These are phyloP conservation scores for Piromyces finnis DNA, from an alignment of 192 early-diverging fungal genomes.

Conservation along the genomic window DNA sequence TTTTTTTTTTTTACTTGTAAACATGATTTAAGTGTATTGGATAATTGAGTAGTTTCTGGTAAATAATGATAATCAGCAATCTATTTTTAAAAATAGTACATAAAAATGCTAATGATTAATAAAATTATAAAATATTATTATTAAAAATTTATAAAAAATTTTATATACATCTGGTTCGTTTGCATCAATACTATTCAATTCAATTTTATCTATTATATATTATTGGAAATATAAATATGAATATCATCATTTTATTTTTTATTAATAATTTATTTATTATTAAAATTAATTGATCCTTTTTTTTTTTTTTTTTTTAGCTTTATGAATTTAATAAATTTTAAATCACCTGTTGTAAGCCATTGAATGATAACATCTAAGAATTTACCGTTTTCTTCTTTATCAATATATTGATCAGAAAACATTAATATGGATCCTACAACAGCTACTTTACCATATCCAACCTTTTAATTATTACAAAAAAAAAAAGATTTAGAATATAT, in stretches of 20 bases:
- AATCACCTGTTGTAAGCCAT: slow-evolving; percentile 24
- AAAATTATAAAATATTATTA: too few relatives aligned
- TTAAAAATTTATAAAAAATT: too few relatives aligned
- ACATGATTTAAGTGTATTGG: slow-evolving; percentile 26
- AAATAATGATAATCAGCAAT: slow-evolving; percentile 44
- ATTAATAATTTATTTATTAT: too few relatives aligned
- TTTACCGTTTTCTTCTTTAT: slow-evolving; percentile 43
- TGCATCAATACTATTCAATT: slow-evolving; percentile 36
- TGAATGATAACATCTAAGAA: slow-evolving; percentile 37
- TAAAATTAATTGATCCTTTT: too few relatives aligned
- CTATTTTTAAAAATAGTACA: slow-evolving; percentile 8
- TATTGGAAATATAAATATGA: too few relatives aligned
- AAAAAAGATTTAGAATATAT: too few relatives aligned
- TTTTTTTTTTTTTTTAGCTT: too few relatives aligned
- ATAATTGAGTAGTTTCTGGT: slow-evolving; percentile 22
- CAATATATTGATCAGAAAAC: slow-evolving; percentile 41
- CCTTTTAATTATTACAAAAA: slow-evolving; percentile 8
- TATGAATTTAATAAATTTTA: too few relatives aligned
- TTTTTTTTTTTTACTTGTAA: slow-evolving; percentile 15
- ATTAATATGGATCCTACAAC: slow-evolving; percentile 29
- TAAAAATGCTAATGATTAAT: too few relatives aligned
- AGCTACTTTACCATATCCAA: slow-evolving; percentile 24
- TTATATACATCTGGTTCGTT: slow-evolving; percentile 35
- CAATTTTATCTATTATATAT: slow-evolving; percentile 18
- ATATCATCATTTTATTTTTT: too few relatives aligned